Base-by-base conservation (phyloP, 805 yeast species). In the Kuraishia piskuri region DNA sequence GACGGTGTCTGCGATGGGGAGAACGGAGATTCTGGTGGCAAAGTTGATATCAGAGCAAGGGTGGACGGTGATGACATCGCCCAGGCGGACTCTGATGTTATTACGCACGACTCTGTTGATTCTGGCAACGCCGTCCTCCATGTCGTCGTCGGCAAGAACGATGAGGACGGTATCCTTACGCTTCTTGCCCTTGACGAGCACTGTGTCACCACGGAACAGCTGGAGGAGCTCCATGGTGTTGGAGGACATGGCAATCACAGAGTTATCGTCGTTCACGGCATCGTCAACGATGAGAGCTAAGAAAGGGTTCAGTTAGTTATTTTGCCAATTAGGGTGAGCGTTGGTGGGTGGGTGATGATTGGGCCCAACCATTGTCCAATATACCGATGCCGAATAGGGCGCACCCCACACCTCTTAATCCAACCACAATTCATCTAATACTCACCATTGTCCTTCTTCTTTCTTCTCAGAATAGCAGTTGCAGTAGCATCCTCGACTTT, bases 1-100 rank as follows among this genome's bases (percentile, higher is more conserved):
- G 60, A 94, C 92, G 53, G 99, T 91, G 67, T 94, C 99, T 56
- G 97, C 96, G 67, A 94, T 88, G 54, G 99, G 99, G 71, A 94
- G 77, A 49, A 92, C 96, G 10, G 96, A 86, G 64, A 94, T 92
- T 71, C 98, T 82, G 57, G 88, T 77, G 62, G 99, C 98, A 66
- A 91, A 94, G 74, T 94, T 92, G 79, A 94, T 92, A 69, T 94
- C 99, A 20, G 99, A 97, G 69, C 97, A 92, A 50, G 99, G 94
- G 68, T 89, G 96, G 56, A 94, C 78, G 25, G 96, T 79, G 55
- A 94, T 82, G 56, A 94, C 79, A 66, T 94, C 99, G 63, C 98
- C 97, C 59, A 94, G 78, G 69, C 97, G 84, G 54, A 94, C 91
- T 59, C 97, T 81, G 69, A 94, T 77, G 73, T 94, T 94, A 77